Base-by-base conservation (phyloP, 2,329 filamentous ascomycete species). In the Colletotrichum tropicale region DNA sequence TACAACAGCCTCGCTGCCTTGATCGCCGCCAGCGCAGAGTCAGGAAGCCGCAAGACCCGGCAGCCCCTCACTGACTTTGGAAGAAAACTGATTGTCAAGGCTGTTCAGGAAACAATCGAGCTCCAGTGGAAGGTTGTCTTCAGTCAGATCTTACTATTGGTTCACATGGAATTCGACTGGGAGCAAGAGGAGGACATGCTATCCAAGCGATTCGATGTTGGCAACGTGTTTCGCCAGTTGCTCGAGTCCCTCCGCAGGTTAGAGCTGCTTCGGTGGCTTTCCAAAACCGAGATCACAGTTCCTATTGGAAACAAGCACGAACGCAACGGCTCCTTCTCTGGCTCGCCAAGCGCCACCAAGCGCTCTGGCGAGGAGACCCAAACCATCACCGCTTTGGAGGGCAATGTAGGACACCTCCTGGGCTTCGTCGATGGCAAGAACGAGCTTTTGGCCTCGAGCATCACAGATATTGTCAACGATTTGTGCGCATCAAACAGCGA, bases 151-250 rank as follows among this genome's bases (percentile, higher is more conserved):
- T 89, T 97, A 4, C 89, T 99, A 8, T 88, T 98, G 18, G 90
- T 97, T 12, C 96, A 98, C 83, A 94, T 98, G 89, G 94, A 97
- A 82, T 93, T 93, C 52, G 95, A 97, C 81, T 91, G 95, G 69
- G 94, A 96, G 74, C 91, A 93, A 78, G 92, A 93, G 56, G 92
- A 95, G 55, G 91, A 94, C 18, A 91, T 91, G 3, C 87, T 92
- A 38, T 89, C 91, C 78, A 85, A 88, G 52, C 85, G 88, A 24
- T 86, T 94, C 10, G 91, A 93, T 32, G 93, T 97, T 74, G 91
- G 94, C 66, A 86, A 87, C 2, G 91, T 96, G 43, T 96, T 94
- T 84, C 86, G 91, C 80, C 89, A 91, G 62, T 88, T 98, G 8
- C 87, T 97, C 38, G 87, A 88, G n/a, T 90, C 93, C 71, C 88